phyloP scores from a whole-genome alignment of 108 stramenopile species.

The Epithemia pelagica region DNA sequence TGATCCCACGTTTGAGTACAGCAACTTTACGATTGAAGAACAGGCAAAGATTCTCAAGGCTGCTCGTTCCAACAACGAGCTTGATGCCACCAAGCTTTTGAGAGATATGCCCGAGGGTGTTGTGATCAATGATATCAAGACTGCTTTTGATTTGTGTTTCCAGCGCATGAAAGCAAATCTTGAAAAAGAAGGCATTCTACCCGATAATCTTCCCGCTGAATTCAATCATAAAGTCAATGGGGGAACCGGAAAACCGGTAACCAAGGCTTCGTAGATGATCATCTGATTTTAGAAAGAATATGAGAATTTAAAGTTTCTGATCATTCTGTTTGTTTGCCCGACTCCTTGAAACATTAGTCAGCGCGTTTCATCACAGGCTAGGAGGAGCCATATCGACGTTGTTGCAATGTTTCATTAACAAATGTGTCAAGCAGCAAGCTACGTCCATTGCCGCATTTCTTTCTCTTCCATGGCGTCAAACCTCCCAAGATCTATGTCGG shows the following conservation, averaged over 20 bases:
- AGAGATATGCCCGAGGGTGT: slow-evolving; percentile 86
- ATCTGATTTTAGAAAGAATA: no score
- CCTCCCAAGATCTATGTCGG: no score
- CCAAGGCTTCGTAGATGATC: no score
- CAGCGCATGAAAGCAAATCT: slow-evolving; percentile 94
- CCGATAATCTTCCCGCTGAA: slow-evolving; percentile 43
- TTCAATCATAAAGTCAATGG: slow-evolving; percentile 12
- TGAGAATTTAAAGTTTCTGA: no score
- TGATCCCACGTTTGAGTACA: slow-evolving; percentile 95
- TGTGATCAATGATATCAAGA: slow-evolving; percentile 86
- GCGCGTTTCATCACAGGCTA: no score
- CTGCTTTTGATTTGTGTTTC: slow-evolving; percentile 87
- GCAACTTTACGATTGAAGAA: slow-evolving; percentile 92
- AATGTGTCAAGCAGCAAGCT: no score
- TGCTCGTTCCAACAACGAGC: slow-evolving; percentile 95
- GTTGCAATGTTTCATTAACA: no score
- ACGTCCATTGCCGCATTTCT: no score
- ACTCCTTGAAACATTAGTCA: no score
- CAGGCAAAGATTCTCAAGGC: slow-evolving; percentile 94
- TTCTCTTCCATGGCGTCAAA: no score
- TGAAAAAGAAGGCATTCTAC: slow-evolving; percentile 64
- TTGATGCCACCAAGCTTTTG: slow-evolving; percentile 94
- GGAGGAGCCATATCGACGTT: no score
- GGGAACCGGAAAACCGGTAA: slow-evolving; percentile 10
- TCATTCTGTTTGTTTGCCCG: no score